Evolutionary conservation across 768 basidiomycete species (phyloP), one percentile per base, ranked within the genome.

Genomic region (Agaricus blazei): DNA sequence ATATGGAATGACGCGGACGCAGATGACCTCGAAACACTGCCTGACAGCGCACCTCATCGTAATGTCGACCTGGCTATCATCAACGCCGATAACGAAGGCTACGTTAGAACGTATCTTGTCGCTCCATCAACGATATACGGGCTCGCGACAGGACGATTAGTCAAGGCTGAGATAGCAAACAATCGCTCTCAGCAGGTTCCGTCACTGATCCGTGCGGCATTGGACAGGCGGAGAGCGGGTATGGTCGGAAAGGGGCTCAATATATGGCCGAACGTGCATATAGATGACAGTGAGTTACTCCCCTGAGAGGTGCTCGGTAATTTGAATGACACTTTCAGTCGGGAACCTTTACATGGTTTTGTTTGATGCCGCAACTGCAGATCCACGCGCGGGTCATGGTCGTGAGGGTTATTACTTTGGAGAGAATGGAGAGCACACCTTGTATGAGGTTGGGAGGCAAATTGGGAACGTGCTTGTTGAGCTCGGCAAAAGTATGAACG

Each of bases 91-190:
- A 71, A 70, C 38, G 65, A 78, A 66, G 83, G 78, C 9, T 81
- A 81, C 58, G 69, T 77, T 43, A 77, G 70, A 59, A 72, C 71
- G 2, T 78, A 81, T 65, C 78, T 83, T 4, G 63, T 85, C 26
- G 63, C 77, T 9, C 81, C 82, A 1, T 72, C 76, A 3, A 82
- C 83, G 0, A 81, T 90, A 31, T 89, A 80, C 59, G 84, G 82
- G 43, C 68, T 81, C 34, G 78, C 82, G 2, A 64, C 62, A 7
- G 76, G 75, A 6, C 64, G 62, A 4, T 71, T 87, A 26, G 76
- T 78, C 36, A 74, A 81, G 26, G 64, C 69, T 4, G 83, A 78
- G 9, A 70, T 87, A 36, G 73, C 78, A 34, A 83, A 87, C 59
- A 63, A 70, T 1, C 70, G 76, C 51, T 86, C 84, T 0, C 65